phyloP scores from a whole-genome alignment of 2,329 filamentous ascomycete species.

The Ophiosphaerella korrae region DNA sequence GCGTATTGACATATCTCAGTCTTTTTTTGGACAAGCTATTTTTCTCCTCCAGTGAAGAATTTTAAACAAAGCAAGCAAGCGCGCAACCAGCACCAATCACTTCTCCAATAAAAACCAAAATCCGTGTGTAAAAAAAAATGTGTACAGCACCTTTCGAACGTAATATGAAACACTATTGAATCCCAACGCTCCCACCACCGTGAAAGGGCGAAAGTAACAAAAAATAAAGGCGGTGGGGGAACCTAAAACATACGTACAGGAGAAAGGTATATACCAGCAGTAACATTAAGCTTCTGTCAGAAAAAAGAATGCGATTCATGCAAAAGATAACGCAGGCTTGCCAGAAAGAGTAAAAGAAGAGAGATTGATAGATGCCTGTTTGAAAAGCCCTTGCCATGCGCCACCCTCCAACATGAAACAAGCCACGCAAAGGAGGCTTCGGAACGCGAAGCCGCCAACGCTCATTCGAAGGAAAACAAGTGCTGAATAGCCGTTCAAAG shows the following conservation, averaged over 20 bases:
- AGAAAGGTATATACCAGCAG: slow-evolving; percentile 44
- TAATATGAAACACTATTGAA: not conserved
- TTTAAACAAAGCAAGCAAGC: not conserved
- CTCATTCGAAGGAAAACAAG: not conserved
- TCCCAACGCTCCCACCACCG: not conserved
- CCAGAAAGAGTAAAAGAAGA: not conserved
- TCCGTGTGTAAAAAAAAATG: slow-evolving; percentile 3
- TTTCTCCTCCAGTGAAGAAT: slow-evolving; percentile 21
- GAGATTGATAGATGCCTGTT: slow-evolving; percentile 2
- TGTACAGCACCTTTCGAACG: not conserved
- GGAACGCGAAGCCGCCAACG: not conserved
- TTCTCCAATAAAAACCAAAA: slow-evolving; percentile 2
- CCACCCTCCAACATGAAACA: slow-evolving; percentile 9
- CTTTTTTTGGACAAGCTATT: slow-evolving; percentile 7
- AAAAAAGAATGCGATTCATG: slow-evolving; percentile 5
- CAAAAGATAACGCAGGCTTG: slow-evolving; percentile 5
- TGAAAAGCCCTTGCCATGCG: not conserved
- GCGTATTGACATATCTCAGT: slow-evolving; percentile 18
- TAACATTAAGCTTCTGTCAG: slow-evolving; percentile 20
- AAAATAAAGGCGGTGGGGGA: not conserved
- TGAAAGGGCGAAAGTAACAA: not conserved
- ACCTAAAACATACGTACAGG: slow-evolving; percentile 36
- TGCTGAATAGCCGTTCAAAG: slow-evolving; percentile 26
- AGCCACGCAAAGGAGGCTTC: slow-evolving; percentile 2
- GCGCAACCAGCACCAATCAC: no score